A percentile compares a stretch with the other conserved stretches of the same genome.
Conservation (phyloP, 1,284 basidiomycete genomes). For the Sporisorium sorghi region DNA sequence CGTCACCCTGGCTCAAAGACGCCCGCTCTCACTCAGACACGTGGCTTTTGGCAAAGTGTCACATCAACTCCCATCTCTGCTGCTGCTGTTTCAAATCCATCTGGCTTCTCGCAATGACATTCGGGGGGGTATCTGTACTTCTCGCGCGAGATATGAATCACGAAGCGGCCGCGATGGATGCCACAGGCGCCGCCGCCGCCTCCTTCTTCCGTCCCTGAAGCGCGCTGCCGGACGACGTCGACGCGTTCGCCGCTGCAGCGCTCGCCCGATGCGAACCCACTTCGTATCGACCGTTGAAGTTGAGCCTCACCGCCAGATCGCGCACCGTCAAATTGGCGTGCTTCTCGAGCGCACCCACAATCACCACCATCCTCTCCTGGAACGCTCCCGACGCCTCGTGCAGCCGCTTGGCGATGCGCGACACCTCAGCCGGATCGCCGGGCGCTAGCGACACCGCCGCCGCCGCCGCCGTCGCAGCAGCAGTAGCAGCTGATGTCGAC, state of each 20-base stretch:
- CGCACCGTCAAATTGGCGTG: constrained; percentile 65
- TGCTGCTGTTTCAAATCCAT: neutral
- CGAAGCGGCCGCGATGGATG: constrained; percentile 20
- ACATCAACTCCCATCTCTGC: neutral
- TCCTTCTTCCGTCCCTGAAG: constrained; percentile 22
- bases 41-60: neutral
- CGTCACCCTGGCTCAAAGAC: no score
- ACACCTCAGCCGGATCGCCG: constrained; percentile 33
- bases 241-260: constrained; percentile 2
- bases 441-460: constrained; percentile 23
- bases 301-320: constrained; percentile 57
- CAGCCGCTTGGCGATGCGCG: constrained; percentile 42
- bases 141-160: constrained; percentile 3
- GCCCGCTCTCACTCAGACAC: neutral
- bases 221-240: constrained; percentile 11
- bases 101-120: neutral
- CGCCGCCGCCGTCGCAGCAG: constrained; percentile 18
- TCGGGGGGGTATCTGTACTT: constrained; percentile 10
- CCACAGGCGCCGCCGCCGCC: neutral
- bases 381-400: constrained; percentile 46
- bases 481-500: constrained; percentile 6
- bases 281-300: constrained; percentile 64
- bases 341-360: constrained; percentile 61
- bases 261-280: constrained; percentile 23
- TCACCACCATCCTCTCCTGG: constrained; percentile 57